Evolutionary conservation across 2,329 filamentous ascomycete genomes (phyloP), one percentile per base, ranked within the genome.

Genomic region (Cercospora sp.): DNA sequence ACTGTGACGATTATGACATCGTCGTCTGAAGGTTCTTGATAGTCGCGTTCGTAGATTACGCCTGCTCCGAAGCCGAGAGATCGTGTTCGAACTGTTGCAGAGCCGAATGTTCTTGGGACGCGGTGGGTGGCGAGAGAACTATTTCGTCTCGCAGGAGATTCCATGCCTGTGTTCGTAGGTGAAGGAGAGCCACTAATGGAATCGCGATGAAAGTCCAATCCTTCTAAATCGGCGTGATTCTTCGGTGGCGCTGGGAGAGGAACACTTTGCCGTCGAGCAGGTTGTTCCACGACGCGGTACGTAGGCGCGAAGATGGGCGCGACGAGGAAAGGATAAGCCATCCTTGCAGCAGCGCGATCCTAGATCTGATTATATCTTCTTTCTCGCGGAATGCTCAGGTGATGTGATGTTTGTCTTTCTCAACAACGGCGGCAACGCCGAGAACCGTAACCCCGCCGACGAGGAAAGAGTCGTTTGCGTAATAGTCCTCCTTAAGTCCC

Each of bases 1-100:
- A 77, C 75, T 1, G 69, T 72, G 7, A 75, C 74, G 62, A 76
- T 69, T 16, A 77, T 76, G 42, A 77, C 66, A 48, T 75, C 75
- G 63, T 75, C 69, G 31, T 75, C 75, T 26, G 63, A 63, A 5
- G 67, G 66, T 51, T 68, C 63, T 31, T 26, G 28, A 16, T 9
- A 51, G 20, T 65, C 67, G 33, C 72, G 69, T 67, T 73, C 72
- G 58, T 72, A 70, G 45, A 72, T 65, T 5, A 73, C 66, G n/a
- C 69, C 67, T 20, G 70, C 61, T 28, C 69, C 67, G 58, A 67
- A 71, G 55, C 63, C 60, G 8, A 67, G 45, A 2, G 65, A 69
- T 62, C 66, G 18, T 2, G 66, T 69, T 59, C 67, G 53, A 26
- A 69, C 20, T 0, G 60, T 57, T 9, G 20, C 45, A 48, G 67